Percentiles rank a stretch among this genome's conserved stretches.
These are phyloP conservation scores for Megacollybia marginata DNA, from an alignment of 768 basidiomycete genomes.

Conservation along the genomic window DNA sequence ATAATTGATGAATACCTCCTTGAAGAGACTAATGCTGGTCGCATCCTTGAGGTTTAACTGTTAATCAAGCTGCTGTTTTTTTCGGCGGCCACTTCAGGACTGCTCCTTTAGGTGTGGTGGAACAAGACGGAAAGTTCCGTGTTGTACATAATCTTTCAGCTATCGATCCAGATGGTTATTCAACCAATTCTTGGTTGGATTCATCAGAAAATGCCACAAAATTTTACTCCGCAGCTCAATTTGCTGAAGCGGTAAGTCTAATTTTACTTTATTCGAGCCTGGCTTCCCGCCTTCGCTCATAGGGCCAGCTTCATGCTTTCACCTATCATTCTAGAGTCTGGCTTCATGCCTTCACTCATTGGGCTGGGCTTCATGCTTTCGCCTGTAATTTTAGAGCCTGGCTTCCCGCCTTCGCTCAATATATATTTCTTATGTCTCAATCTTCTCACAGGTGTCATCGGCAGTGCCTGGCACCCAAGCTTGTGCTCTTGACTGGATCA, in stretches of 20 bases:
- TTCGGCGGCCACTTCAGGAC: slow-evolving; percentile 6
- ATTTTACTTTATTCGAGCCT: too few relatives aligned
- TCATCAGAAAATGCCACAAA: neutral
- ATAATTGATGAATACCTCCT: slow-evolving; percentile 5
- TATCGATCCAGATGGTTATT: slow-evolving; percentile 3
- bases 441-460: slow-evolving; percentile 8
- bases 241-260: slow-evolving; percentile 4
- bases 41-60: slow-evolving; percentile 2
- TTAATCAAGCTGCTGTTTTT: slow-evolving; percentile 2
- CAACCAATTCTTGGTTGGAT: slow-evolving; percentile 7
- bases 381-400: neutral
- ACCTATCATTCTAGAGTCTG: neutral
- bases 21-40: slow-evolving; percentile 4
- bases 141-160: slow-evolving; percentile 7
- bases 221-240: neutral
- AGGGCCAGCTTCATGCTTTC: too few relatives aligned
- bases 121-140: slow-evolving; percentile 6
- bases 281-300: too few relatives aligned
- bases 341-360: neutral
- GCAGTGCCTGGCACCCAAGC: slow-evolving; percentile 14
- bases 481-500: slow-evolving; percentile 7
- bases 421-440: slow-evolving; percentile 1
- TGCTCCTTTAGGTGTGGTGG: slow-evolving; percentile 5
- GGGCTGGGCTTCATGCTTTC: too few relatives aligned
- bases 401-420: neutral